Conservation (phyloP, 768 basidiomycete genomes). For the Hypholoma sublateritium region DNA sequence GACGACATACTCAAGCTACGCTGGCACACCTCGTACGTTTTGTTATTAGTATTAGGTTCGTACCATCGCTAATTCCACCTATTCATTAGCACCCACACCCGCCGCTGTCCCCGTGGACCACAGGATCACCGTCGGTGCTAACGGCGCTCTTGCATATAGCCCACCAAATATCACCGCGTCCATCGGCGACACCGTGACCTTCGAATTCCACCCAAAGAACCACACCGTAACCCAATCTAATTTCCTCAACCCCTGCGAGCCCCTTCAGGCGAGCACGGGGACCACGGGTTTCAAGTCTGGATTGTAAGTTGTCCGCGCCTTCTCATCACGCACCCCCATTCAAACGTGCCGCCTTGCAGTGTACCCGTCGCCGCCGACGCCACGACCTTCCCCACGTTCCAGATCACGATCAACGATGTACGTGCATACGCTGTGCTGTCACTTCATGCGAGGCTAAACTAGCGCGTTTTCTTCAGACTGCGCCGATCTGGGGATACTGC, state of each 20-base stretch:
- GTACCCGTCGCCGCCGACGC: slow-evolving; percentile 41
- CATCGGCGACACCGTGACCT: slow-evolving; percentile 43
- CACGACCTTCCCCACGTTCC: slow-evolving; percentile 43
- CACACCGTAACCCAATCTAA: slow-evolving; percentile 46
- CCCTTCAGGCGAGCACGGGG: slow-evolving; percentile 22
- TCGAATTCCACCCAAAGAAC: slow-evolving; percentile 46
- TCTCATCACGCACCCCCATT: background rate
- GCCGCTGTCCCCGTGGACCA: slow-evolving; percentile 30
- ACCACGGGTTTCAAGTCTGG: slow-evolving; percentile 39
- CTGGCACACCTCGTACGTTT: slow-evolving; percentile 31
- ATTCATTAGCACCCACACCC: slow-evolving; percentile 23
- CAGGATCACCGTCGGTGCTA: slow-evolving; percentile 37
- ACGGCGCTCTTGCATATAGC: slow-evolving; percentile 32
- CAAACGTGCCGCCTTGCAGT: slow-evolving; percentile 22
- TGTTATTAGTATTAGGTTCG: background rate
- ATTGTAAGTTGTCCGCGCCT: slow-evolving; percentile 32
- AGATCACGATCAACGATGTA: slow-evolving; percentile 48
- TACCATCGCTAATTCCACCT: background rate
- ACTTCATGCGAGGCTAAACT: background rate
- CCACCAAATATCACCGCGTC: slow-evolving; percentile 40
- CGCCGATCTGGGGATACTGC: slow-evolving; percentile 63
- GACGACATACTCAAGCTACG: slow-evolving; percentile 41
- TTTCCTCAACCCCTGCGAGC: slow-evolving; percentile 36
- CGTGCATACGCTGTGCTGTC: background rate
- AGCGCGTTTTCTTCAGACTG: slow-evolving; percentile 26